Evolutionary conservation across 1,139 yeast species (phyloP), one percentile per base, ranked within the genome.

Genomic region (Blastobotrys buckinghamii): DNA sequence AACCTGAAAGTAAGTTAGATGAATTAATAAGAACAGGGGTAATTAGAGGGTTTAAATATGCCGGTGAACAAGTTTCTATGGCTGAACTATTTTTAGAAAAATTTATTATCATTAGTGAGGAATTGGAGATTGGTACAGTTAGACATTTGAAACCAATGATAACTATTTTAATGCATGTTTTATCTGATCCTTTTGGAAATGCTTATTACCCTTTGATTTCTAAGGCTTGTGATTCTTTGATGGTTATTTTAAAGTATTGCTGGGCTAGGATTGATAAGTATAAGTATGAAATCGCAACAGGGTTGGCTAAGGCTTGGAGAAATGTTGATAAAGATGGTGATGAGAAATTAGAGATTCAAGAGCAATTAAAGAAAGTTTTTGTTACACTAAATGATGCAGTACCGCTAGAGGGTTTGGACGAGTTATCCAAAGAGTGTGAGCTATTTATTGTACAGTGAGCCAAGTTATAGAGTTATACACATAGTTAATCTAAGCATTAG

Each of bases 211-310:
- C 53, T 9, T 58, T 68, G 19, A 40, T 61, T 5, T 39, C 9
- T 2, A 35, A 53, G 2, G 50, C 65, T 0, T 49, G 65, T 30
- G 52, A 50, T 1, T 53, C 61, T 20, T 43, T 69, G 39, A 44
- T 53, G 1, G 33, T 53, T 1, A 45, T 61, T 0, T 59, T 67
- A 39, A 24, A 53, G 12, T 60, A 58, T 40, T 55, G 68, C 30
- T 65, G 71, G 71, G 65, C 66, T 10, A 58, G 73, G 22, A 51
- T 70, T 1, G 53, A 52, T 1, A 39, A 42, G 0, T 67, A 70
- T 54, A 57, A 62, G 29, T 68, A 59, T 48, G 73, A 68, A 43
- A 50, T 72, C 1, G 40, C 70, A 35, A 67, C 66, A 0, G 70
- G 70, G 38, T 53, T 71, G 38, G 55, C 63, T 0, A 61, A 65